Evolutionary conservation across 164 flowering plant species (phyloP).

Genomic region (Echeveria elegans): DNA sequence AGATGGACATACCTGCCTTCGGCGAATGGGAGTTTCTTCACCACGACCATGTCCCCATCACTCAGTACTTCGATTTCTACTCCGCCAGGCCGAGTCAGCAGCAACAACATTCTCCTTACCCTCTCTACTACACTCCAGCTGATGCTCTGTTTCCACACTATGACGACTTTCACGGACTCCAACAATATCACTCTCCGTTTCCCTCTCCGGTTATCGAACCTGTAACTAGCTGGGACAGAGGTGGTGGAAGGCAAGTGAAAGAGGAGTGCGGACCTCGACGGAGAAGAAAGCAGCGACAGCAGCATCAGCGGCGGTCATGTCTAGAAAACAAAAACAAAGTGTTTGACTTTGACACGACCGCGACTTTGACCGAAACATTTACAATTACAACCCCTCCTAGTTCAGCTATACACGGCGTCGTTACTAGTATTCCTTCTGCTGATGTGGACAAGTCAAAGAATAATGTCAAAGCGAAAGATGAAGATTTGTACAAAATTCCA

Average conservation of each 20-base stretch:
- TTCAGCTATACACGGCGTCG: not conserved
- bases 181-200: no score
- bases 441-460: not conserved
- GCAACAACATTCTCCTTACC: not conserved
- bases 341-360: not conserved
- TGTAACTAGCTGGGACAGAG: no score
- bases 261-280: not conserved
- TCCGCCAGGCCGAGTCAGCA: not conserved
- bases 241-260: not conserved
- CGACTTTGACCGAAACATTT: not conserved
- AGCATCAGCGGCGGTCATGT: not conserved
- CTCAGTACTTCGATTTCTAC: slow-evolving; percentile 3
- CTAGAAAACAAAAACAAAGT: not conserved
- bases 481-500: not conserved
- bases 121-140: not conserved
- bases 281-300: not conserved
- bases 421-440: not conserved
- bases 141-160: not conserved
- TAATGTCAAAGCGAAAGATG: not conserved
- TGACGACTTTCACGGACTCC: not conserved
- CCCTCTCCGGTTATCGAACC: no score
- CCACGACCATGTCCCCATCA: not conserved
- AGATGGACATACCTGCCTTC: not conserved
- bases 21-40: not conserved
- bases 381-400: not conserved